Evolutionary conservation across 2,329 filamentous ascomycete species (phyloP).

Genomic region (Basipetospora sp.): DNA sequence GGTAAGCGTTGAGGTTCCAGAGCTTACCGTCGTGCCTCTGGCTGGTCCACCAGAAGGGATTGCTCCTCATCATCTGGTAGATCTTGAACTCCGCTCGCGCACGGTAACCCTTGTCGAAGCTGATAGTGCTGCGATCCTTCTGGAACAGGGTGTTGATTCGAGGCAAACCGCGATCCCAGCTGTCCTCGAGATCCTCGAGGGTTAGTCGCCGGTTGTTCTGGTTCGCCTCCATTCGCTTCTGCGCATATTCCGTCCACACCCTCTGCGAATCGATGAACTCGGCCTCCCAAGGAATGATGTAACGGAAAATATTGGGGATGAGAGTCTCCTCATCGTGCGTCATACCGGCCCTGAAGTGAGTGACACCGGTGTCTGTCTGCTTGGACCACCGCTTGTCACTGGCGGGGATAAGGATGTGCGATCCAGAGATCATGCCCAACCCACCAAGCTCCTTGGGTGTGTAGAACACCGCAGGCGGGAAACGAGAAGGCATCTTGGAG

Average conservation of each 20-base stretch:
- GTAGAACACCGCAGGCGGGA: constrained; percentile 96
- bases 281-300: constrained; percentile 97
- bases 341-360: constrained; percentile 95
- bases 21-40: constrained; percentile 93
- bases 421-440: constrained; percentile 96
- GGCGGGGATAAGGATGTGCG: constrained; percentile 90
- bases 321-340: constrained; percentile 94
- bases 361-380: constrained; percentile 93
- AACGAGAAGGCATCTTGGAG: constrained; percentile 98
- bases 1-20: constrained; percentile 91
- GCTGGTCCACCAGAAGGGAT: constrained; percentile 98
- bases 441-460: constrained; percentile 96
- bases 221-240: constrained; percentile 91
- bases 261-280: constrained; percentile 98
- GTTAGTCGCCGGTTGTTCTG: constrained; percentile 92
- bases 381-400: constrained; percentile 98
- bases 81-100: constrained; percentile 93
- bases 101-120: constrained; percentile 97
- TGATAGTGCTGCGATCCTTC: constrained; percentile 90
- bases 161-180: constrained; percentile 92
- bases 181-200: constrained; percentile 90
- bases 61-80: constrained; percentile 97
- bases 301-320: constrained; percentile 97
- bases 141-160: constrained; percentile 99
- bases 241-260: constrained; percentile 97